phyloP scores from a whole-genome alignment of 495 filamentous ascomycete genomes.

The Aspergillus olivimuriae region DNA sequence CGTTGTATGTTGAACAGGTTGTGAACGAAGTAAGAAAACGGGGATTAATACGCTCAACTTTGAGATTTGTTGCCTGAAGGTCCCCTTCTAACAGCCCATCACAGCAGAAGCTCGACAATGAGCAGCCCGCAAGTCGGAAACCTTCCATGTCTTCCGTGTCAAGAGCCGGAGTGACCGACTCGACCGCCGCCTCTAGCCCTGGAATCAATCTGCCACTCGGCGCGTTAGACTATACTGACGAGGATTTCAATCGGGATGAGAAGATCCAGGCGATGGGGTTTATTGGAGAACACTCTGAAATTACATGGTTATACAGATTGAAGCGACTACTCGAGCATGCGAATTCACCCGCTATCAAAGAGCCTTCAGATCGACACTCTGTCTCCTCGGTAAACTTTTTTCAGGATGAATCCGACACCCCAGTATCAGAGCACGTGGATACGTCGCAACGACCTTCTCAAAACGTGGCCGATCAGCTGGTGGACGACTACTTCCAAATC shows the following conservation, averaged over 20 bases:
- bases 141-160: slow-evolving; percentile 8
- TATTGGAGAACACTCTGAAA: slow-evolving; percentile 57
- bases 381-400: slow-evolving; percentile 47
- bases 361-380: slow-evolving; percentile 19
- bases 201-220: slow-evolving; percentile 41
- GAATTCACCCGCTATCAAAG: slow-evolving; percentile 7
- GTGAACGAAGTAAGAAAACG: slow-evolving; percentile 27
- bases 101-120: slow-evolving; percentile 10
- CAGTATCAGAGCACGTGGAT: slow-evolving; percentile 38
- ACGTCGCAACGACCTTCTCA: slow-evolving; percentile 42
- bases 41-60: too few relatives aligned
- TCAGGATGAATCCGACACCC: slow-evolving; percentile 46
- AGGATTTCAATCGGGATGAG: slow-evolving; percentile 53
- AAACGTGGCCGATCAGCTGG: slow-evolving; percentile 44
- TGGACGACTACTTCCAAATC: slow-evolving; percentile 48
- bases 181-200: slow-evolving; percentile 13
- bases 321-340: slow-evolving; percentile 31
- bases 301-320: slow-evolving; percentile 52
- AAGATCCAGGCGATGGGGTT: slow-evolving; percentile 48
- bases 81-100: background rate
- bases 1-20: slow-evolving; percentile 30
- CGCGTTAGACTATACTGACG: slow-evolving; percentile 47
- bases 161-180: slow-evolving; percentile 12
- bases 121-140: slow-evolving; percentile 11
- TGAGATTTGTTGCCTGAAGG: too few relatives aligned